Evolutionary conservation across 495 filamentous ascomycete genomes (phyloP).

Genomic region (Penicillium steckii): DNA sequence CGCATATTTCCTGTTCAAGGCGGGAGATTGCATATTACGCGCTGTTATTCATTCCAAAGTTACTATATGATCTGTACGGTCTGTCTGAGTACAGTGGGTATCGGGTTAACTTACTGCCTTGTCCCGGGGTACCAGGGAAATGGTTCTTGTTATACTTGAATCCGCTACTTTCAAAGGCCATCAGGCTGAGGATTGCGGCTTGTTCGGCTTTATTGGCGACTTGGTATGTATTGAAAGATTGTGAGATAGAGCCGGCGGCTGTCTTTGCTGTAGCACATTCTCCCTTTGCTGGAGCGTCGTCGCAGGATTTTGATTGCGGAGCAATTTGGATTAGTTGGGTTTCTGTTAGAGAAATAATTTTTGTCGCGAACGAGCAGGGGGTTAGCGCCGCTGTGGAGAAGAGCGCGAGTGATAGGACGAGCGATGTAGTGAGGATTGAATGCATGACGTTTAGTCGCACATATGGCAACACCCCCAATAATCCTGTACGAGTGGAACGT

Average conservation of each 20-base stretch:
- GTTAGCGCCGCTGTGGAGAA: too few species aligned
- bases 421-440: too few species aligned
- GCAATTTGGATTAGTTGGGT: too few species aligned
- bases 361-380: too few species aligned
- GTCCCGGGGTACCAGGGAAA: conserved; percentile 59
- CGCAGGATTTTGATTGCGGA: conserved; percentile 49
- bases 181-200: conserved; percentile 60
- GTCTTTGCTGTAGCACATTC: conserved; percentile 69
- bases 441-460: too few species aligned
- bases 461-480: too few species aligned
- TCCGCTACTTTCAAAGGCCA: conserved; percentile 66
- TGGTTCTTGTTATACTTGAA: conserved; percentile 69
- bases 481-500: too few species aligned
- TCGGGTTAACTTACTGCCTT: conserved; percentile 69
- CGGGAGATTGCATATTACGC: conserved; percentile 70
- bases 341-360: too few species aligned
- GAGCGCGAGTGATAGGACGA: too few species aligned
- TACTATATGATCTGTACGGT: too few species aligned
- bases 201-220: conserved; percentile 55
- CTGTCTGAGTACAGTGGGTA: too few species aligned
- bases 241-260: conserved; percentile 56
- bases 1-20: conserved; percentile 64
- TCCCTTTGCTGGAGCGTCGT: conserved; percentile 31
- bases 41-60: conserved; percentile 28
- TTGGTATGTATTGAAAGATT: conserved; percentile 55